Evolutionary conservation across 1,139 yeast genomes (phyloP), one percentile per base, ranked within the genome.

Genomic region (Geotrichum restrictum): DNA sequence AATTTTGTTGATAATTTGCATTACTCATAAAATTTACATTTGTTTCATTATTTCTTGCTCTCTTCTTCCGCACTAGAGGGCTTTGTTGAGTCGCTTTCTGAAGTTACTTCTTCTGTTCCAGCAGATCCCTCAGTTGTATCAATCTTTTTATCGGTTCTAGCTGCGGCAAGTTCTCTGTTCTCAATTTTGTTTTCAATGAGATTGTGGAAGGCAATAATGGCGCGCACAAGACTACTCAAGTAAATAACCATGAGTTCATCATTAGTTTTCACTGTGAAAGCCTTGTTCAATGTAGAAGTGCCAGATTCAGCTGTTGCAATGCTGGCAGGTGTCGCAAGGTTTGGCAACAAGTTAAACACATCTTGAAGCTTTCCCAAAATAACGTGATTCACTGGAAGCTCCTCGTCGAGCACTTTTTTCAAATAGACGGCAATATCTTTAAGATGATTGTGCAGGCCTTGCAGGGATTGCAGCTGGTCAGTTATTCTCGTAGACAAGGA

Each of bases 201-300:
- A 69, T 94, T 95, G 71, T 94, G 96, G 78, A 93, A 91, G 14
- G 98, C 95, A 67, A 93, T 87, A 63, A 93, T 93, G 14, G 98
- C 88, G 64, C 98, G 81, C 21, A 93, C 96, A 64, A 94, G 76
- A 46, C 94, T 85, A 64, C 94, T 81, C 59, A 93, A 81, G 67
- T 94, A 94, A 32, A 94, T 82, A 66, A 89, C 79, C 98, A 94
- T 93, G 62, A 94, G 76, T 69, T 93, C 95, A 65, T 94, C 99
- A 66, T 94, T 94, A 1, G 98, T 88, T 71, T 93, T 93, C 48
- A 87, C 79, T 3, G 95, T 88, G 66, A 91, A 86, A 1, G 98
- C 95, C 51, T 83, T 79, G 18, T 86, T 76, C 57, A 91, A 76
- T 21, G 62, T 60, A 63, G 66, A 24, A 8, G 8, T 24, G 29